Conservation (phyloP, 495 filamentous ascomycete genomes). For the Hypoxylon trugodes region DNA sequence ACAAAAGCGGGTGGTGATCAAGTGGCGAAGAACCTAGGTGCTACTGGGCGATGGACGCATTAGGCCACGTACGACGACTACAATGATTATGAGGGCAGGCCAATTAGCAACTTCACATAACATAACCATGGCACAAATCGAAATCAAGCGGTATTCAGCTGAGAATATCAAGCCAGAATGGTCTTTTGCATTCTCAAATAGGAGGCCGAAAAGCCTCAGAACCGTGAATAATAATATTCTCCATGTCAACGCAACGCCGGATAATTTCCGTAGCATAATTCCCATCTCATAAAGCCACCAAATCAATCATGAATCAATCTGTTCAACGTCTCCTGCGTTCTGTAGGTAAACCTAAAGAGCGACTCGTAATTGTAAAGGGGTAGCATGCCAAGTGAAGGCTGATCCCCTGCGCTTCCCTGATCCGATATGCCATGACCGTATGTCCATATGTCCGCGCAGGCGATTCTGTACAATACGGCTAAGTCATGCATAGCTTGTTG, state of each 20-base stretch:
- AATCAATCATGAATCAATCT: slow-evolving; percentile 38
- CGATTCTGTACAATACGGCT: slow-evolving; percentile 23
- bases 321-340: slow-evolving; percentile 33
- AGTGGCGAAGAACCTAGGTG: not conserved
- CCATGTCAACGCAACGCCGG: slow-evolving; percentile 28
- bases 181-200: slow-evolving; percentile 40
- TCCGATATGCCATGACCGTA: slow-evolving; percentile 28
- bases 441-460: slow-evolving; percentile 27
- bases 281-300: slow-evolving; percentile 44
- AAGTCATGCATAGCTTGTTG: slow-evolving; percentile 46
- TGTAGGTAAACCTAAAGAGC: slow-evolving; percentile 37
- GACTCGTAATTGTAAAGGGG: slow-evolving; percentile 27
- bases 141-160: not conserved
- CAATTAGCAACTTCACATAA: not conserved
- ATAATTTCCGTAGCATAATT: slow-evolving; percentile 40
- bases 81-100: slow-evolving; percentile 2
- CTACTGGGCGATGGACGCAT: too few species aligned
- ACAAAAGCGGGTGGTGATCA: not conserved
- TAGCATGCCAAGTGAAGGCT: slow-evolving; percentile 24
- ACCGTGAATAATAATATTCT: slow-evolving; percentile 35
- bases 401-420: slow-evolving; percentile 21
- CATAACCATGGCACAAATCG: not conserved
- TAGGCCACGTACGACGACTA: too few species aligned
- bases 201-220: slow-evolving; percentile 15
- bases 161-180: slow-evolving; percentile 30